phyloP scores from a whole-genome alignment of 495 filamentous ascomycete species.

The Podospora bellae-mahoneyi region DNA sequence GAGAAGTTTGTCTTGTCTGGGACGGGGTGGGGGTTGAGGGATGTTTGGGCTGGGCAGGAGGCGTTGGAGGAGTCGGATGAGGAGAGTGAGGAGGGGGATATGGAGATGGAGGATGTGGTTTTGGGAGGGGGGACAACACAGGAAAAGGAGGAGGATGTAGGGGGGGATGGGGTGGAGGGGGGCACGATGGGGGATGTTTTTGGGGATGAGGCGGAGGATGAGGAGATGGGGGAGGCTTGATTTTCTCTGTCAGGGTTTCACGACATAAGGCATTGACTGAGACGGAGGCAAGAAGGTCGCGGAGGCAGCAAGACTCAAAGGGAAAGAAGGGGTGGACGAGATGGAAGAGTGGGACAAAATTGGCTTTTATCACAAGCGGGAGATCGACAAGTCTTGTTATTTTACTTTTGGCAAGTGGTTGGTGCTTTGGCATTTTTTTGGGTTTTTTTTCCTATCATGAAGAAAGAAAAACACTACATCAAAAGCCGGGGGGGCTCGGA shows the following conservation, averaged over 20 bases:
- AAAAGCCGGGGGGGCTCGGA: background rate
- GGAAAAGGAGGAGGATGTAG: constrained; percentile 45
- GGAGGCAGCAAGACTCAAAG: no score
- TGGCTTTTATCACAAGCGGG: background rate
- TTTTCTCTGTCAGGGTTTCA: no score
- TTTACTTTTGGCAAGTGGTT: background rate
- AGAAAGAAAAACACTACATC: background rate
- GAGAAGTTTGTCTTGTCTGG: constrained; percentile 92
- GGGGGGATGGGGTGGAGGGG: constrained; percentile 34
- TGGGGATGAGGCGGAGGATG: constrained; percentile 37
- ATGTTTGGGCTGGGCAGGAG: constrained; percentile 61
- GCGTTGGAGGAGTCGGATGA: constrained; percentile 44
- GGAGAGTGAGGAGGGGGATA: constrained; percentile 47
- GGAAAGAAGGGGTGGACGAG: background rate
- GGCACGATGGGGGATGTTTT: constrained; percentile 52
- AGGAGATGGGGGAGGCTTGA: constrained; percentile 43
- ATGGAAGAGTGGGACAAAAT: background rate
- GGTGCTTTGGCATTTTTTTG: background rate
- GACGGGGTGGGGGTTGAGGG: constrained; percentile 74
- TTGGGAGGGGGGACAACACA: constrained; percentile 29
- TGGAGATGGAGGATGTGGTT: constrained; percentile 30
- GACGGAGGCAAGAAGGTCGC: no score
- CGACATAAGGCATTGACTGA: no score
- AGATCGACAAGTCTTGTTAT: background rate
- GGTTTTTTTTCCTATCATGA: background rate